Evolutionary conservation across 2,329 filamentous ascomycete species (phyloP).

Genomic region (Proliferodiscus dingleyae): DNA sequence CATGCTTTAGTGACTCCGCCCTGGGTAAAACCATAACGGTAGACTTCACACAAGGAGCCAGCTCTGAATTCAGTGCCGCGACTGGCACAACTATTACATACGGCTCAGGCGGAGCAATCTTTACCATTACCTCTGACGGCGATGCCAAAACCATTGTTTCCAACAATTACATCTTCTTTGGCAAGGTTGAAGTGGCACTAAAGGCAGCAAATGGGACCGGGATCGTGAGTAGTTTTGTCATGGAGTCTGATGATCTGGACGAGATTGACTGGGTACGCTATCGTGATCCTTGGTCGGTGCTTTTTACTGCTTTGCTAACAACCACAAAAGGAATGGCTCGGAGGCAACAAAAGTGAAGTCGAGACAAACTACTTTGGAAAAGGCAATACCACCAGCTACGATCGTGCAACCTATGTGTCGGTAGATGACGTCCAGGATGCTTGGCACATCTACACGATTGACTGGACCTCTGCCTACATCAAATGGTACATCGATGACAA

Average conservation of each 20-base stretch:
- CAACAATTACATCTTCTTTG: slow-evolving; percentile 81
- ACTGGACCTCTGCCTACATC: slow-evolving; percentile 63
- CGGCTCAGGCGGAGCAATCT: slow-evolving; percentile 57
- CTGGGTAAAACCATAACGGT: slow-evolving; percentile 58
- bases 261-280: slow-evolving; percentile 71
- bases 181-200: slow-evolving; percentile 69
- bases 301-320: neutral
- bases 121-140: slow-evolving; percentile 63
- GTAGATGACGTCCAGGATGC: slow-evolving; percentile 52
- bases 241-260: slow-evolving; percentile 77
- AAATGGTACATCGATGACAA: slow-evolving; percentile 66
- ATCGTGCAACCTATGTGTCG: slow-evolving; percentile 58
- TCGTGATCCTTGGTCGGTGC: too few species aligned
- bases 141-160: slow-evolving; percentile 73
- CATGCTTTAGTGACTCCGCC: slow-evolving; percentile 67
- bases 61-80: slow-evolving; percentile 49
- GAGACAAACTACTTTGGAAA: slow-evolving; percentile 75
- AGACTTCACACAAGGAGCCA: slow-evolving; percentile 53
- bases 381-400: slow-evolving; percentile 62
- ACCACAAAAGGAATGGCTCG: slow-evolving; percentile 29
- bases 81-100: slow-evolving; percentile 65
- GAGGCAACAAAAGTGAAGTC: slow-evolving; percentile 53
- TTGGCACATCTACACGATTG: slow-evolving; percentile 62
- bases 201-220: slow-evolving; percentile 70
- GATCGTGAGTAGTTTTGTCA: slow-evolving; percentile 74